Evolutionary conservation across 1,284 basidiomycete species (phyloP).

Genomic region (Apiotrichum brassicae): DNA sequence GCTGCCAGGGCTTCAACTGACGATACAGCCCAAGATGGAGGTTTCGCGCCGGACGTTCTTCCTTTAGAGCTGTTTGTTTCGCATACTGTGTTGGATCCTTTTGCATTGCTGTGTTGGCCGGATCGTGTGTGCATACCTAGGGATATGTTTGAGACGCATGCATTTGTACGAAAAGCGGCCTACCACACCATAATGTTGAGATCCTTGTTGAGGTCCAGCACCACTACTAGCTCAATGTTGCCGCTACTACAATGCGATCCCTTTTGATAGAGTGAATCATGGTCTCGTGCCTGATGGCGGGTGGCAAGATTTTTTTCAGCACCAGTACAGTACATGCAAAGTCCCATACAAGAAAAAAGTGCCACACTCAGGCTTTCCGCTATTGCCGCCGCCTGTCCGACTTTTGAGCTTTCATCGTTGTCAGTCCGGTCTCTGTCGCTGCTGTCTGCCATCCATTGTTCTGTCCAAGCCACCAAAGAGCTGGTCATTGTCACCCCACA

Average conservation of each 20-base stretch:
- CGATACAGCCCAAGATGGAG: conserved; percentile 48
- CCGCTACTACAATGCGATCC: too few species aligned
- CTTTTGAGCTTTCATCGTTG: too few species aligned
- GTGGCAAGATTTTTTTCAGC: too few species aligned
- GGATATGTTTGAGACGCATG: not conserved
- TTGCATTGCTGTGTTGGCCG: too few species aligned
- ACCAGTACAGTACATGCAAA: not conserved
- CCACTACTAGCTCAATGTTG: too few species aligned
- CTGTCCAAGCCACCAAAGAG: conserved; percentile 2
- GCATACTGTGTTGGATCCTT: not conserved
- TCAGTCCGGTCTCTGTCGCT: too few species aligned
- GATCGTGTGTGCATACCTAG: not conserved
- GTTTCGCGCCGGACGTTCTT: conserved; percentile 48
- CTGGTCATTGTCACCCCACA: conserved; percentile 2
- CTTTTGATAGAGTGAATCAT: too few species aligned
- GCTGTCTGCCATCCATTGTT: not conserved
- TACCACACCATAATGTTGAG: too few species aligned
- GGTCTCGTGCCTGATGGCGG: too few species aligned
- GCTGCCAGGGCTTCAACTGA: not conserved
- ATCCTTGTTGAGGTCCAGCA: too few species aligned
- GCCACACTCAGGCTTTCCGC: not conserved
- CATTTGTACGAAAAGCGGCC: too few species aligned
- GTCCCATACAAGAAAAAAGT: not conserved
- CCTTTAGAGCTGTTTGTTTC: conserved; percentile 28
- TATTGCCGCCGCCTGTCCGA: not conserved